A percentile compares a stretch with the other conserved stretches of the same genome.
These are phyloP conservation scores for Lachnellula subtilissima DNA, from an alignment of 2,329 filamentous ascomycete genomes.

Conservation along the genomic window DNA sequence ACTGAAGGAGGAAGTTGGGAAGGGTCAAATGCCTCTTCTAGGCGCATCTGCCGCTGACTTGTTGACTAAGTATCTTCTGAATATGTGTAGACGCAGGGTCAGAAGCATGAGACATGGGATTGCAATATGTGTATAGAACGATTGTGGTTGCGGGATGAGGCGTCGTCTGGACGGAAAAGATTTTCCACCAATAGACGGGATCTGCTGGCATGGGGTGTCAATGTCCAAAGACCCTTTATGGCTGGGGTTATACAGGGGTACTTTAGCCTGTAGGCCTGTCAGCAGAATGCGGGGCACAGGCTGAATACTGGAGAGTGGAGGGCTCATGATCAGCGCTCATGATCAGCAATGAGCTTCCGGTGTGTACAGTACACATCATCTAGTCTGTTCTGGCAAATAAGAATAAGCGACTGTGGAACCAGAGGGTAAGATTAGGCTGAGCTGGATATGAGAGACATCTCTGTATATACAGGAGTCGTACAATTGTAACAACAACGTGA, in stretches of 20 bases:
- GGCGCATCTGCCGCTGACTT: background rate
- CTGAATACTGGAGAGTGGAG: background rate
- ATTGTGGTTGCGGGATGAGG: conserved; percentile 6
- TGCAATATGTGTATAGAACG: background rate
- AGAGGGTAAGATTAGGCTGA: background rate
- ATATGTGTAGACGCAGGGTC: background rate
- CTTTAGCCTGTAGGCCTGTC: conserved; percentile 5
- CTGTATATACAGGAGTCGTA: too few species aligned
- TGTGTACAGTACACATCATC: background rate
- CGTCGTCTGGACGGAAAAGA: conserved; percentile 8
- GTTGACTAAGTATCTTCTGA: background rate
- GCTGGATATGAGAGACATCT: too few species aligned
- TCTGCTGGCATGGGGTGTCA: conserved; percentile 14
- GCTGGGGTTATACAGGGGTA: background rate
- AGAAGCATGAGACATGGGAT: background rate
- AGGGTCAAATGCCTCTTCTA: background rate
- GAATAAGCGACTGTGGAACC: background rate
- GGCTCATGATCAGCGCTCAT: conserved; percentile 6
- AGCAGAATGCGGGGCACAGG: conserved; percentile 5
- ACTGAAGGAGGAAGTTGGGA: background rate
- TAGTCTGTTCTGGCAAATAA: background rate
- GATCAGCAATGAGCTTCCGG: background rate
- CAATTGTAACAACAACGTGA: too few species aligned
- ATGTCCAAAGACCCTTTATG: background rate
- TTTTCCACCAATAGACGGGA: conserved; percentile 19